Evolutionary conservation across 129 eudicot genomes (phyloP).

Genomic region (Scalesia atractyloides): DNA sequence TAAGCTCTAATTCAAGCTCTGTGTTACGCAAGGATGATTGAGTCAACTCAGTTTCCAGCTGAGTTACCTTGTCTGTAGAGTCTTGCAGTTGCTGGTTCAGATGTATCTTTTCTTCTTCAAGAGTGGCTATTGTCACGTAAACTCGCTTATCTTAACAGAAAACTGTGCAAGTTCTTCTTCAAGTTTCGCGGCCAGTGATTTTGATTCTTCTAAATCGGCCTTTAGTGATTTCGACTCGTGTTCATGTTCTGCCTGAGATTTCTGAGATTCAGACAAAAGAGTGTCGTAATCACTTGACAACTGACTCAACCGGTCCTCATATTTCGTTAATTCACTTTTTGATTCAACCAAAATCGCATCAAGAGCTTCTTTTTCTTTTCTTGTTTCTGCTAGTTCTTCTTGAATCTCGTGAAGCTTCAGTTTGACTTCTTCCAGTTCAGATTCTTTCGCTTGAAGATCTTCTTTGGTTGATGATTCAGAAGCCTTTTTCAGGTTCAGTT

Average conservation of each 20-base stretch:
- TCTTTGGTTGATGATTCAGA: slow-evolving; percentile 55
- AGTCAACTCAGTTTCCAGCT: slow-evolving; percentile 30
- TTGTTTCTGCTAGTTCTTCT: slow-evolving; percentile 54
- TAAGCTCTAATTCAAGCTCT: slow-evolving; percentile 62
- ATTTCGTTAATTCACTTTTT: slow-evolving; percentile 28
- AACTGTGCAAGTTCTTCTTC: slow-evolving; percentile 50
- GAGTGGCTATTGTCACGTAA: slow-evolving; percentile 38
- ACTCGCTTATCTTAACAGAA: slow-evolving; percentile 51
- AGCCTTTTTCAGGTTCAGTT: slow-evolving; percentile 49
- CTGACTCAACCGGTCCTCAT: slow-evolving; percentile 55
- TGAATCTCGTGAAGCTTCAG: slow-evolving; percentile 48
- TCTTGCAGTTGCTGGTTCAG: slow-evolving; percentile 7
- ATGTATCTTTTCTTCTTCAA: slow-evolving; percentile 43
- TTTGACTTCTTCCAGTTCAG: slow-evolving; percentile 59
- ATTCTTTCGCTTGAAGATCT: slow-evolving; percentile 50
- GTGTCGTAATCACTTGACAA: slow-evolving; percentile 57
- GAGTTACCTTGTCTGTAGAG: slow-evolving; percentile 33
- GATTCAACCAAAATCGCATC: not conserved
- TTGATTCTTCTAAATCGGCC: slow-evolving; percentile 59
- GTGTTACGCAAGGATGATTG: slow-evolving; percentile 43
- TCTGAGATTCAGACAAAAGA: slow-evolving; percentile 54
- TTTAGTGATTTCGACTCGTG: slow-evolving; percentile 33
- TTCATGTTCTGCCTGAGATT: slow-evolving; percentile 56
- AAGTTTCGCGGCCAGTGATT: slow-evolving; percentile 47
- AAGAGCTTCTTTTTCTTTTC: slow-evolving; percentile 48